These are phyloP conservation scores for Mollisia scopiformis DNA, from an alignment of 2,329 filamentous ascomycete species.

Conservation along the genomic window DNA sequence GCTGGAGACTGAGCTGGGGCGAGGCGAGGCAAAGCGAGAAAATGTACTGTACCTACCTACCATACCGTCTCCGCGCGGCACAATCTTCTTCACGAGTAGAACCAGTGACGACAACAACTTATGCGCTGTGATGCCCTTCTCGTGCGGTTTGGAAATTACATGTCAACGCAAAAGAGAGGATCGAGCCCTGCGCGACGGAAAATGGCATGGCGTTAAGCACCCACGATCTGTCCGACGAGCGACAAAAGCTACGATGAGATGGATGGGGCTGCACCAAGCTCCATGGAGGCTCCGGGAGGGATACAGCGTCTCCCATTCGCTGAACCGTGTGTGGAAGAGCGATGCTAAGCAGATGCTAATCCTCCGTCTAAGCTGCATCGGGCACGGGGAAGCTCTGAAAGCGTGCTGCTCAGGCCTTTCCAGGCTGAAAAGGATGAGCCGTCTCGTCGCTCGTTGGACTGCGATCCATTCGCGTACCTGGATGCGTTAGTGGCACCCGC, in stretches of 20 bases:
- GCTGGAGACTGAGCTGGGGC: background rate
- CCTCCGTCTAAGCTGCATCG: background rate
- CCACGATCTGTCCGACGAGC: background rate
- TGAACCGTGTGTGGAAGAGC: background rate
- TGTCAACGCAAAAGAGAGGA: background rate
- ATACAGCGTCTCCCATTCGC: background rate
- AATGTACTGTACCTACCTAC: no score
- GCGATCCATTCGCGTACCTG: conserved; percentile 1
- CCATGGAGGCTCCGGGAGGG: background rate
- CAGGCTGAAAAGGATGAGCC: background rate
- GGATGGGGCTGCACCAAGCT: background rate
- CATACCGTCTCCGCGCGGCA: no score
- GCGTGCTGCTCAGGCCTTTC: no score
- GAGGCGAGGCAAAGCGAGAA: no score
- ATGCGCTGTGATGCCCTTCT: conserved; percentile 13
- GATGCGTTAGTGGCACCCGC: background rate
- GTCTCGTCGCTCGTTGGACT: background rate
- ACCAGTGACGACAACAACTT: conserved; percentile 16
- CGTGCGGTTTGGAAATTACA: background rate
- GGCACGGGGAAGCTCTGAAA: background rate
- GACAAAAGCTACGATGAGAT: no score
- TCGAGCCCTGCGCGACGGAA: background rate
- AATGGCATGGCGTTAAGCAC: conserved; percentile 4
- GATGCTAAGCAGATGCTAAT: no score
- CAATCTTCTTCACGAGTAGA: background rate